Evolutionary conservation across 2,329 filamentous ascomycete species (phyloP).

Genomic region (Triangularia setosa): DNA sequence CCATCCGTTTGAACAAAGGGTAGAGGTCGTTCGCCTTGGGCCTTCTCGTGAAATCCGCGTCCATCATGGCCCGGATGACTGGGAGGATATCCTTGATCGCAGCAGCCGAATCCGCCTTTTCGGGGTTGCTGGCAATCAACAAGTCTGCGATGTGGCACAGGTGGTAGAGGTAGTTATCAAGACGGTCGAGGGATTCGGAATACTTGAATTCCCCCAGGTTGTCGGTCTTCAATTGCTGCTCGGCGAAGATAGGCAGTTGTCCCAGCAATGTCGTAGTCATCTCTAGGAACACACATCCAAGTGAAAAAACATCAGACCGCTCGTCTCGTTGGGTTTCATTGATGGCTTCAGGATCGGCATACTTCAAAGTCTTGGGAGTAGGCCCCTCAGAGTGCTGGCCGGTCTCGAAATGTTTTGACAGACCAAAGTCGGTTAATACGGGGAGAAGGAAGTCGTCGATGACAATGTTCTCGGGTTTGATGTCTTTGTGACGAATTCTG

Average conservation of each 20-base stretch:
- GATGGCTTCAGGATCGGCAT: conserved; percentile 26
- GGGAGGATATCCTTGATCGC: conserved; percentile 21
- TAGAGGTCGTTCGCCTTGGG: conserved; percentile 25
- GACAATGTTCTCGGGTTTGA: conserved; percentile 30
- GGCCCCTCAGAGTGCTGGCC: conserved; percentile 25
- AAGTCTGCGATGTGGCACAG: conserved; percentile 10
- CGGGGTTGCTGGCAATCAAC: neutral
- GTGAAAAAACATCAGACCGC: conserved; percentile 29
- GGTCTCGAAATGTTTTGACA: conserved; percentile 27
- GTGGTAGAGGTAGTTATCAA: conserved; percentile 19
- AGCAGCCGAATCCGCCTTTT: conserved; percentile 8
- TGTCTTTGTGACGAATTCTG: conserved; percentile 29
- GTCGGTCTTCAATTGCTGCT: conserved; percentile 19
- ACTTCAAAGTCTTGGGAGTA: conserved; percentile 25
- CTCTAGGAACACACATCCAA: conserved; percentile 31
- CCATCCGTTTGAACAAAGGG: conserved; percentile 24
- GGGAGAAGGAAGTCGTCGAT: conserved; percentile 28
- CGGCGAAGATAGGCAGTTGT: conserved; percentile 19
- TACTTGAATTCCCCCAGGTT: conserved; percentile 23
- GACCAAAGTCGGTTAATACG: conserved; percentile 27
- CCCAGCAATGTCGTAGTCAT: conserved; percentile 29
- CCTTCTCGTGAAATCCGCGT: conserved; percentile 13
- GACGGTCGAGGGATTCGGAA: conserved; percentile 20
- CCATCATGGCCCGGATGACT: conserved; percentile 25
- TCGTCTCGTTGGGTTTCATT: conserved; percentile 23